Percentiles rank a stretch among this genome's conserved stretches.
These are phyloP conservation scores for Colletotrichum coccodes DNA, from an alignment of 2,329 filamentous ascomycete species.

Conservation along the genomic window DNA sequence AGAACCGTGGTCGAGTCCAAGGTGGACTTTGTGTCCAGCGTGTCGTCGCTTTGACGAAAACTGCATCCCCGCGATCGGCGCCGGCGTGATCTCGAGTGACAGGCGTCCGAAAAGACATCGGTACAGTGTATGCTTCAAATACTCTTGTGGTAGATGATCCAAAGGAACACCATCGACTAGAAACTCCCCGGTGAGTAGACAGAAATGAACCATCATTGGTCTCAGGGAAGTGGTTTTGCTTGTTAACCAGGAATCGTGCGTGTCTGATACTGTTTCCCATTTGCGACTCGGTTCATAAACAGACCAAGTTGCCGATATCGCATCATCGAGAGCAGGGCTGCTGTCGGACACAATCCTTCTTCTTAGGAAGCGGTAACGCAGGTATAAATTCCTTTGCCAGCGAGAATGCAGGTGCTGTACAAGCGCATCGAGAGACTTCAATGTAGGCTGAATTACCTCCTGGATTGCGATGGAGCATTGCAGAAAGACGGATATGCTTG, in stretches of 20 bases:
- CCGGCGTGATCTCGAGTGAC: slow-evolving; percentile 55
- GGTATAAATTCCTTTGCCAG: neutral
- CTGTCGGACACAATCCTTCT: neutral
- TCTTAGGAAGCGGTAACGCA: neutral
- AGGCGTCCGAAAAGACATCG: slow-evolving; percentile 52
- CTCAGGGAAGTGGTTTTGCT: neutral
- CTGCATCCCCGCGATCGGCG: slow-evolving; percentile 46
- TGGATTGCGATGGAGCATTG: slow-evolving; percentile 49
- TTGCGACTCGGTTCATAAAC: neutral
- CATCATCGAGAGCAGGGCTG: neutral
- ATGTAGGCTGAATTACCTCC: slow-evolving; percentile 35
- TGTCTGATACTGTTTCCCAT: neutral
- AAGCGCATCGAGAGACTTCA: neutral
- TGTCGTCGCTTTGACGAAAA: slow-evolving; percentile 49
- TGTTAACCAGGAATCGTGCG: neutral
- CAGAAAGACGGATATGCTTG: slow-evolving; percentile 41
- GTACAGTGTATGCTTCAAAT: slow-evolving; percentile 53
- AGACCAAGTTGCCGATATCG: neutral
- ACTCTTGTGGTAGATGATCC: slow-evolving; percentile 55
- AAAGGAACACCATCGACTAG: slow-evolving; percentile 62
- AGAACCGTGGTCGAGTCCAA: neutral
- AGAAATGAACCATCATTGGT: slow-evolving; percentile 52
- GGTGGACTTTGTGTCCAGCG: slow-evolving; percentile 42
- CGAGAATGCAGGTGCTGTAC: neutral
- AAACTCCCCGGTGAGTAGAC: slow-evolving; percentile 61